Evolutionary conservation across 2,329 filamentous ascomycete genomes (phyloP), one percentile per base, ranked within the genome.

Genomic region (Ceratocystis cacaofunesta): DNA sequence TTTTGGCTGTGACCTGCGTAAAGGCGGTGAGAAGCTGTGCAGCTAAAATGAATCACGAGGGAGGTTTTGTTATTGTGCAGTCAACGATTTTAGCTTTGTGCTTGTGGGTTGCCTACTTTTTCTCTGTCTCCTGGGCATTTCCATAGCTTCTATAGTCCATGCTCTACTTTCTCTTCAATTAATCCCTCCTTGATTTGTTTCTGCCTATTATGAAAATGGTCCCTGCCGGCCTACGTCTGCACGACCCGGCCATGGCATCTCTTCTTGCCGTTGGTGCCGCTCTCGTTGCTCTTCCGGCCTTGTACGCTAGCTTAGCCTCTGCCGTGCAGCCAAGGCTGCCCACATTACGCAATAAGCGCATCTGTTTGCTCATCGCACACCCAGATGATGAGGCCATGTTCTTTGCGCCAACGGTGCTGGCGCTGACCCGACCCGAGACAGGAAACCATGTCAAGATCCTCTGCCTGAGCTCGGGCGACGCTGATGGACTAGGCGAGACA

Each of bases 341-440:
- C 3, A 82, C 78, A 57, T 78, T 96, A 69, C 80, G 79, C 70
- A 87, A 90, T 78, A 95, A 95, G 80, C 85, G 89, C 72, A 90
- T 99, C 72, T 88, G 89, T 73, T 82, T 99, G 64, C 80, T 99
- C 65, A 97, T 99, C 72, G 94, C 94, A 25, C 94, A 99, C 77
- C 94, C 94, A 0, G 94, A 99, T 76, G 94, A 99, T 72, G 94
- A 99, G 78, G 94, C 92, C 75, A 99, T 99, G 94, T 99, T 99
- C 80, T 99, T 99, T 76, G 85, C 91, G 69, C 94, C 94, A 0
- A 89, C 90, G 0, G 80, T 97, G 15, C 81, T 95, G 70, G 85
- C 89, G n/a, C 82, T 99, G 66, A 92, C 91, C 19, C 80, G 83
- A 15, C 90, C 90, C 3, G 84, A 86, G 67, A 80, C 87, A 22